Evolutionary conservation across 1,284 basidiomycete genomes (phyloP).

Genomic region (Neolentinus lepideus): DNA sequence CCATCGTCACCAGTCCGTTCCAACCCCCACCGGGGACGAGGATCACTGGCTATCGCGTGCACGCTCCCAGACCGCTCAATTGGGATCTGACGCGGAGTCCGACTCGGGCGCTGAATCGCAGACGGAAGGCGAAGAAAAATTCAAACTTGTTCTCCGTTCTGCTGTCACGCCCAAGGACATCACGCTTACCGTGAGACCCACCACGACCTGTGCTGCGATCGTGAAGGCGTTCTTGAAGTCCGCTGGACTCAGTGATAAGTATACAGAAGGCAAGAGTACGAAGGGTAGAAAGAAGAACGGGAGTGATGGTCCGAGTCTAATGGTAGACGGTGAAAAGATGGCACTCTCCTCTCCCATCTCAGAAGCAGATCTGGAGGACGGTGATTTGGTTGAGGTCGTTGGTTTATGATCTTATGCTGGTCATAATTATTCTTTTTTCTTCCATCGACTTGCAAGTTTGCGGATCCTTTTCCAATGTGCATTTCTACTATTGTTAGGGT

Average conservation of each 20-base stretch:
- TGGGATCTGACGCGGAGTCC: slow-evolving; percentile 15
- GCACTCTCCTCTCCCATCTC: slow-evolving; percentile 47
- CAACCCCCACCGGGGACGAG: slow-evolving; percentile 16
- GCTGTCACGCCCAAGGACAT: slow-evolving; percentile 41
- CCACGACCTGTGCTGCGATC: slow-evolving; percentile 67
- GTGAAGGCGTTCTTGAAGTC: slow-evolving; percentile 65
- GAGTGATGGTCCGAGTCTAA: slow-evolving; percentile 38
- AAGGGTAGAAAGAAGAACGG: slow-evolving; percentile 17
- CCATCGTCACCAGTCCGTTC: slow-evolving; percentile 23
- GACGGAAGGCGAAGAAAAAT: slow-evolving; percentile 38
- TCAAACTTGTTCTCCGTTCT: slow-evolving; percentile 62
- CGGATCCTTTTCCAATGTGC: not conserved
- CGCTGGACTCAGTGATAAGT: slow-evolving; percentile 47
- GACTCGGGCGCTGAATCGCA: slow-evolving; percentile 16
- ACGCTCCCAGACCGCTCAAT: slow-evolving; percentile 15
- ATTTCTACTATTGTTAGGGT: too few relatives aligned
- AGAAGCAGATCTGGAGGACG: slow-evolving; percentile 65
- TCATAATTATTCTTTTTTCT: not conserved
- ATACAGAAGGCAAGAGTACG: slow-evolving; percentile 27
- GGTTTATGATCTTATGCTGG: slow-evolving; percentile 34
- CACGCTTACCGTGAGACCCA: slow-evolving; percentile 58
- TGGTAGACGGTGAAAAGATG: slow-evolving; percentile 65
- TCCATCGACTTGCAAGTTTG: not conserved
- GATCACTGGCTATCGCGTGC: slow-evolving; percentile 12
- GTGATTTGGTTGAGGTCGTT: slow-evolving; percentile 66